These are phyloP conservation scores for Chrysopogon serrulatus DNA, from an alignment of 176 grass and related monocot species.

Conservation along the genomic window DNA sequence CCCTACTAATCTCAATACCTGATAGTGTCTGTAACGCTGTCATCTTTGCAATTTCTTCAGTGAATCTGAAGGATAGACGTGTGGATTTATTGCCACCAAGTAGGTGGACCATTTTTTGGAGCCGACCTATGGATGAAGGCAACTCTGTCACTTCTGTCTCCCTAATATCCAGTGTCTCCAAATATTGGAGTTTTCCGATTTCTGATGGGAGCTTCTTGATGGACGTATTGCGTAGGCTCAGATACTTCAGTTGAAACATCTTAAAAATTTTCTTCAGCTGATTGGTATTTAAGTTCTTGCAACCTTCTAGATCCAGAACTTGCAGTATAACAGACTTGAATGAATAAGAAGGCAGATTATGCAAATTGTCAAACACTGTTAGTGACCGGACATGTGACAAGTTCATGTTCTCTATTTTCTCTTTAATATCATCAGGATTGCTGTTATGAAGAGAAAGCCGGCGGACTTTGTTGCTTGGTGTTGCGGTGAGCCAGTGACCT, in stretches of 20 bases:
- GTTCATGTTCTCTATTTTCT: neutral
- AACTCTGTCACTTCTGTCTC: neutral
- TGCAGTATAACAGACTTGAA: neutral
- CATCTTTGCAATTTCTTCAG: neutral
- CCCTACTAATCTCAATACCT: neutral
- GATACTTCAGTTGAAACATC: neutral
- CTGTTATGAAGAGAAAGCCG: neutral
- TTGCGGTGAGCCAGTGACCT: constrained; percentile 1
- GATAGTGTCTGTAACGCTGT: neutral
- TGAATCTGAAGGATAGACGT: neutral
- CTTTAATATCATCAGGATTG: neutral
- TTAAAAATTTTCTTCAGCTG: neutral
- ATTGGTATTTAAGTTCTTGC: neutral
- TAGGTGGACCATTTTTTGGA: neutral
- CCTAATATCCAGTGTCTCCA: constrained; percentile 11
- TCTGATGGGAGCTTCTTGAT: neutral
- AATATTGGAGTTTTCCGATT: neutral
- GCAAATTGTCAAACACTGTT: neutral
- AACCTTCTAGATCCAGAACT: constrained; percentile 12
- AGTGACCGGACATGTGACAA: neutral
- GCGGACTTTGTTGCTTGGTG: neutral
- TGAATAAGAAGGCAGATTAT: neutral
- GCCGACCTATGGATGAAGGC: neutral
- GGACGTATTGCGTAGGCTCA: neutral
- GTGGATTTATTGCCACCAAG: neutral